Conservation (phyloP, 2,329 filamentous ascomycete genomes). For the Dactylella cylindrospora region DNA sequence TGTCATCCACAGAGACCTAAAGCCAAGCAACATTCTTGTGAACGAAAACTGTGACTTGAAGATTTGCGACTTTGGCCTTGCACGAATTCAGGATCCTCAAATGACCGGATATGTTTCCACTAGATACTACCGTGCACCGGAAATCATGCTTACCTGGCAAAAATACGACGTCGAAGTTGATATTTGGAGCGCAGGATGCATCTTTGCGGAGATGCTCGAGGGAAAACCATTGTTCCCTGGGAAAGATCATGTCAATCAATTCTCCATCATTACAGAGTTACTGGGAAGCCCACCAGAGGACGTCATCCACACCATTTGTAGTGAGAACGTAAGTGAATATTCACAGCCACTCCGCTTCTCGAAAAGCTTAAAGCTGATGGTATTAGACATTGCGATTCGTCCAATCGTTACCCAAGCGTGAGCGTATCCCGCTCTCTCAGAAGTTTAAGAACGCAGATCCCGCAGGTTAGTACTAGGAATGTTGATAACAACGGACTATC, state of each 20-base stretch:
- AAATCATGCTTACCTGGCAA: conserved; percentile 99
- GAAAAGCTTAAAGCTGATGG: conserved; percentile 4
- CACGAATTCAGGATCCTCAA: conserved; percentile 96
- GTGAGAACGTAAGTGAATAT: conserved; percentile 78
- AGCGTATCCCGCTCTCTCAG: conserved; percentile 78
- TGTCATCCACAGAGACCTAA: conserved; percentile 94
- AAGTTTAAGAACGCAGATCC: conserved; percentile 97
- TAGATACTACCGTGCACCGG: conserved; percentile 95
- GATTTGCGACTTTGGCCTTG: conserved; percentile 98
- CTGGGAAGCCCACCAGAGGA: conserved; percentile 95
- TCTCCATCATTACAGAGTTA: conserved; percentile 98
- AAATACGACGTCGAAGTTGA: conserved; percentile 99
- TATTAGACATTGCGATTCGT: conserved; percentile 75
- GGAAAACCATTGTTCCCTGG: conserved; percentile 97
- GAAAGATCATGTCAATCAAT: conserved; percentile 99
- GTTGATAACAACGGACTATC: background rate
- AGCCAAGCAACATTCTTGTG: conserved; percentile 98
- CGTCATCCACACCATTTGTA: conserved; percentile 97
- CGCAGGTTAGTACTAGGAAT: conserved; percentile 64
- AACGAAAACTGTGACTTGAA: conserved; percentile 99
- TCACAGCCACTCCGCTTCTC: background rate
- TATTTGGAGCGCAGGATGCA: conserved; percentile 98
- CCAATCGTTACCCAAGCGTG: conserved; percentile 91
- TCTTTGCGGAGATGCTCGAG: conserved; percentile 98
- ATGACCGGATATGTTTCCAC: conserved; percentile 99